These are phyloP conservation scores for Mucor circinelloides DNA, from an alignment of 371 early-diverging fungal genomes.

Conservation along the genomic window DNA sequence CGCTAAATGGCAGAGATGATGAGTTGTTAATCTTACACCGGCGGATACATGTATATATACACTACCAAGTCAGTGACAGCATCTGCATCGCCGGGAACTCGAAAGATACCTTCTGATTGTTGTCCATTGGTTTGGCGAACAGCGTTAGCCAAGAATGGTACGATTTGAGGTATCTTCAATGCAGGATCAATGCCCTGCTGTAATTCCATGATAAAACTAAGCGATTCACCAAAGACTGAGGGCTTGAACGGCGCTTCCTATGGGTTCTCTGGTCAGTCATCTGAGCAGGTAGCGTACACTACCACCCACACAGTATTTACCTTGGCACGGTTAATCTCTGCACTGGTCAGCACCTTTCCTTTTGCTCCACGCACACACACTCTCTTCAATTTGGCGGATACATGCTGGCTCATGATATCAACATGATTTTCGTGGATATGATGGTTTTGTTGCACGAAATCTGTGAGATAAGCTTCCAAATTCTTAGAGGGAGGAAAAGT, in stretches of 20 bases:
- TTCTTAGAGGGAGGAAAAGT: slow-evolving; percentile 93
- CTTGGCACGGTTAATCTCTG: slow-evolving; percentile 83
- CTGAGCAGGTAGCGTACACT: too few relatives aligned
- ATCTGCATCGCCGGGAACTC: slow-evolving; percentile 95
- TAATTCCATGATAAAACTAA: slow-evolving; percentile 81
- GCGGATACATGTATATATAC: neutral
- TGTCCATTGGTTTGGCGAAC: slow-evolving; percentile 80
- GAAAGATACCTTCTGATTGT: slow-evolving; percentile 93
- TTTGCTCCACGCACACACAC: slow-evolving; percentile 80
- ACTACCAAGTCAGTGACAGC: slow-evolving; percentile 77
- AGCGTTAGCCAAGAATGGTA: slow-evolving; percentile 81
- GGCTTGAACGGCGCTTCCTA: slow-evolving; percentile 86
- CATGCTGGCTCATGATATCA: slow-evolving; percentile 63
- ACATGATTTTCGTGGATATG: slow-evolving; percentile 51
- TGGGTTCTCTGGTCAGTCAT: neutral
- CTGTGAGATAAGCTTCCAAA: slow-evolving; percentile 80
- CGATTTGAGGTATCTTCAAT: slow-evolving; percentile 73
- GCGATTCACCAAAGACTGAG: slow-evolving; percentile 91
- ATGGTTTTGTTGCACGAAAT: slow-evolving; percentile 70
- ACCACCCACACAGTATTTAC: too few relatives aligned
- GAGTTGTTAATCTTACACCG: neutral
- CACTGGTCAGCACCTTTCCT: slow-evolving; percentile 72
- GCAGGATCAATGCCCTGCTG: slow-evolving; percentile 42
- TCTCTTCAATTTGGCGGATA: slow-evolving; percentile 66
- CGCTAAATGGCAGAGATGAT: slow-evolving; percentile 33